Base-by-base conservation (phyloP, 345 rosid genomes). In the Cardiospermum halicacabum region DNA sequence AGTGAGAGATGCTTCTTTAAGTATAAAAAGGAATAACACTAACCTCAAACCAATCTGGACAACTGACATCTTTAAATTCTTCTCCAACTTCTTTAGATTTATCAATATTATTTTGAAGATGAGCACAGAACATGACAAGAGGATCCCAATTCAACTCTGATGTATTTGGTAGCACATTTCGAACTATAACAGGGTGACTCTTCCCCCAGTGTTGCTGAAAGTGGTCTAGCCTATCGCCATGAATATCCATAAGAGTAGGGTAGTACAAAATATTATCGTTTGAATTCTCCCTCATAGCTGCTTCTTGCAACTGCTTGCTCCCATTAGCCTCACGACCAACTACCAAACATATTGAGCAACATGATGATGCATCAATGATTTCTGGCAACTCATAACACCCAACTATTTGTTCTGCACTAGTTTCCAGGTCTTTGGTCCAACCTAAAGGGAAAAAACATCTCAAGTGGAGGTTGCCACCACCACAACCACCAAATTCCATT, bases 181-280 rank as follows among this genome's bases (percentile, higher is more conserved):
- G 91, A 67, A 94, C 76, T 60, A 91, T 78, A 43, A 91, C 91
- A 8, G 99, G 97, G 66, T 94, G 96, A 69, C 93, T 96, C 78
- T 82, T 86, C 64, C 87, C 71, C 97, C 99, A 94, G 60, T 94
- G 97, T 74, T 85, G 83, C 84, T 89, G 99, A 76, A 89, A 94
- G 60, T 91, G 99, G 26, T 89, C 97, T 8, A 88, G 77, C 64
- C 80, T 94, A 76, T 85, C 93, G 58, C 70, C 72, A 49, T 71
- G 78, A 78, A 84, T 72, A 56, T 87, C 91, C 57, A 51, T 11
- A 34, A 70, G 56, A 34, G 78, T 71, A 11, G 96, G 96, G 75
- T 74, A 78, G 77, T 80, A 91, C 24, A 94, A 66, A 55, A 80
- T 80, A 78, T 89, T 94, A 65, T 89, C 87, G 70, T 80, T 73